phyloP scores from a whole-genome alignment of 225 moss, liverwort and hornwort species.

The Bryum argenteum region DNA sequence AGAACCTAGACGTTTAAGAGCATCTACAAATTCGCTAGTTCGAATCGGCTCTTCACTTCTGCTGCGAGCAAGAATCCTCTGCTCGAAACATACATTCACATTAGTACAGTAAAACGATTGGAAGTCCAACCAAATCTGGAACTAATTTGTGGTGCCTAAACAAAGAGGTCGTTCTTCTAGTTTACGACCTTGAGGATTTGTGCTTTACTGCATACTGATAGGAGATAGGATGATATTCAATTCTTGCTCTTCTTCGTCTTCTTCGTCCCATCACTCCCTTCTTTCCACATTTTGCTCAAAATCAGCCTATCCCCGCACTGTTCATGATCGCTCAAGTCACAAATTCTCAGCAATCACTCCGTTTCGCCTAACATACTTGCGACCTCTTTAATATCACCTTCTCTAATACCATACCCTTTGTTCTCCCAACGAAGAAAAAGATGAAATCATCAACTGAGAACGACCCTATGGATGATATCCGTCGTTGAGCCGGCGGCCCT shows the following conservation, averaged over 20 bases:
- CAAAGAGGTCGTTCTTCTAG: neutral
- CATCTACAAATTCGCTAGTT: slow-evolving; percentile 60
- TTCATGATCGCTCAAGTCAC: neutral
- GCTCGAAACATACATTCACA: slow-evolving; percentile 18
- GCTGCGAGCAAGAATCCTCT: slow-evolving; percentile 79
- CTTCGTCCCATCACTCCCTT: slow-evolving; percentile 26
- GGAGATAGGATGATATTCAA: slow-evolving; percentile 5
- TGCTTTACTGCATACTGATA: neutral
- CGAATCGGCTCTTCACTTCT: slow-evolving; percentile 89
- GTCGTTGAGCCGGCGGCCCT: neutral
- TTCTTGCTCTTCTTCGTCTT: slow-evolving; percentile 47
- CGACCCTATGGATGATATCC: slow-evolving; percentile 21
- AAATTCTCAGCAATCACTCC: neutral
- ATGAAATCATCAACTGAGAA: neutral
- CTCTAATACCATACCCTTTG: neutral
- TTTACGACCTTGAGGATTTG: neutral
- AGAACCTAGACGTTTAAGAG: slow-evolving; percentile 73
- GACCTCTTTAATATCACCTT: neutral
- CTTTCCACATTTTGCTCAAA: slow-evolving; percentile 28
- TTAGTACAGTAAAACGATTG: slow-evolving; percentile 1
- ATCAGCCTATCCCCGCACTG: neutral
- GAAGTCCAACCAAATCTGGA: neutral
- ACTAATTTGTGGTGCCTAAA: neutral
- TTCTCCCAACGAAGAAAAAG: neutral
- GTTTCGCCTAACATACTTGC: neutral